Percentiles rank a stretch among this genome's conserved stretches.
Evolutionary conservation across 352 stramenopile species (phyloP).

Genomic region (Aphanomyces invadans): DNA sequence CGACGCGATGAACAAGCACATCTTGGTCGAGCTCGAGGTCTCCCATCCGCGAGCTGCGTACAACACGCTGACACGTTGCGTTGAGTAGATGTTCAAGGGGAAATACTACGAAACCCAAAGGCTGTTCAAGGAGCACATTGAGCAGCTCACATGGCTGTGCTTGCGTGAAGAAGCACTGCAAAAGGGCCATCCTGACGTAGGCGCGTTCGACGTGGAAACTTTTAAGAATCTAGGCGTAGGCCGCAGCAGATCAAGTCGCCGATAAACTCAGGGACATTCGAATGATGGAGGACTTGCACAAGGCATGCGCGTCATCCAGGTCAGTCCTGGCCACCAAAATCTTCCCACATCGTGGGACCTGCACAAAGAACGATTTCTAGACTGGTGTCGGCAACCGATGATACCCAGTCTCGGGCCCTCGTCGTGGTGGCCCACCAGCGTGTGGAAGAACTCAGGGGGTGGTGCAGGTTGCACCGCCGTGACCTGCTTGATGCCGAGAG

Average conservation of each 20-base stretch:
- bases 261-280: not conserved
- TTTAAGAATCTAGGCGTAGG: constrained; percentile 1
- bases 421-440: too few species aligned
- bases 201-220: not conserved
- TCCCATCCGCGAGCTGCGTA: not conserved
- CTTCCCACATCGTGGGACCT: too few species aligned
- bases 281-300: too few species aligned
- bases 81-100: constrained; percentile 1
- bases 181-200: constrained; percentile 1
- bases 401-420: too few species aligned
- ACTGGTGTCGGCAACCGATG: too few species aligned
- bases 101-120: constrained; percentile 6
- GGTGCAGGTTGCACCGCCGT: too few species aligned
- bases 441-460: too few species aligned
- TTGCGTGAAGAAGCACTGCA: constrained; percentile 17
- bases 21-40: constrained; percentile 14
- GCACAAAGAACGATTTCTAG: too few species aligned
- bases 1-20: not conserved
- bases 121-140: constrained; percentile 9
- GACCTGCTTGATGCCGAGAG: too few species aligned
- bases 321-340: too few species aligned
- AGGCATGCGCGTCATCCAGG: too few species aligned
- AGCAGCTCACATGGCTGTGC: not conserved
- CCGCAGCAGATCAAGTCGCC: not conserved
- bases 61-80: not conserved